Evolutionary conservation across 768 basidiomycete species (phyloP), one percentile per base, ranked within the genome.

Genomic region (Gloeopeniophorella convolvens): DNA sequence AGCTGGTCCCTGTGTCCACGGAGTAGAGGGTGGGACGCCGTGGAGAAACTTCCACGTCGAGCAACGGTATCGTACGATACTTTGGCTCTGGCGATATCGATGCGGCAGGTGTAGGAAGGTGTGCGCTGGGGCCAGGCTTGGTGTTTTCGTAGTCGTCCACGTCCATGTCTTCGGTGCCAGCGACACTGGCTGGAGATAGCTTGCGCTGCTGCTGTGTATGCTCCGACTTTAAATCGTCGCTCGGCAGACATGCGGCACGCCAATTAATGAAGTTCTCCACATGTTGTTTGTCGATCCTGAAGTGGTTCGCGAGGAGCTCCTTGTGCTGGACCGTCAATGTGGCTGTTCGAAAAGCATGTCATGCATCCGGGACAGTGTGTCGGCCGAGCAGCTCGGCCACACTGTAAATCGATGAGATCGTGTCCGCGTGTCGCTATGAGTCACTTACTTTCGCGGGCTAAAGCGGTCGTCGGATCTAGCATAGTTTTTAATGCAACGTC

Each of bases 61-160:
- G 9, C 16, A 24, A 12, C 3, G 50, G 32, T 16, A 23, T 20
- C 21, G 15, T 31, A 18, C 36, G 7, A 20, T 24, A 6, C 16
- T 37, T 6, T 10, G 50, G 50, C 33, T 51, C 50, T 7, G 50
- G 50, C 3, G 50, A 51, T 45, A 24, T 51, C 4, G 50, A 45
- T 12, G 21, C 11, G 0, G 42, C 30, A 18, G 50, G 50, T n/a
- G 50, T 51, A 27, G 42, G 50, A 5, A 51, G 15, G 30, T 51
- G 43, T 23, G 50, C 8, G 6, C 1, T 35, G 9, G 28, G 15
- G 15, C 27, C 35, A 5, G 12, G 1, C 0, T 15, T 21, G 6
- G 16, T 18, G 7, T 30, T n/a, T n/a, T n/a, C 41, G 13, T 10
- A 21, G 24, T 51, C 32, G 27, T 43, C 43, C 12, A 31, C 7